These are phyloP conservation scores for Ulvella scutata DNA, from an alignment of 139 green algal genomes.

Conservation along the genomic window DNA sequence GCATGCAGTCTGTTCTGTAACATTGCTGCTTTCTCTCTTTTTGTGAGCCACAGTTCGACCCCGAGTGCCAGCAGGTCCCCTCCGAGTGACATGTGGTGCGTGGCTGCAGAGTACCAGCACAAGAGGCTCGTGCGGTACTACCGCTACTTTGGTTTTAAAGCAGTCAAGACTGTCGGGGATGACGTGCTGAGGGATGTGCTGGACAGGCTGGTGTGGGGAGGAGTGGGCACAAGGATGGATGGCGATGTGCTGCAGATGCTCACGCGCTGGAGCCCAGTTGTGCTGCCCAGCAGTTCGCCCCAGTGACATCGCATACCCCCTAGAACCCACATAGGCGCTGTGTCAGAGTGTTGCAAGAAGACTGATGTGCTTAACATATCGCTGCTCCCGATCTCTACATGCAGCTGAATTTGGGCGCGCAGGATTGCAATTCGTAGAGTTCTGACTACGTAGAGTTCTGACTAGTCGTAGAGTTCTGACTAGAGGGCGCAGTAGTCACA, in stretches of 20 bases:
- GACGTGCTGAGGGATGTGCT: conserved; percentile 25
- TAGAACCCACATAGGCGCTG: too few species aligned
- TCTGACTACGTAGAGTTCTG: too few species aligned
- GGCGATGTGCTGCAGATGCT: conserved; percentile 39
- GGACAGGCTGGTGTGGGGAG: conserved; percentile 64
- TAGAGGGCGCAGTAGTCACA: too few species aligned
- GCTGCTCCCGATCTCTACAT: too few species aligned
- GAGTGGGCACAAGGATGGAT: conserved; percentile 60
- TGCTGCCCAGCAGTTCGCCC: too few species aligned
- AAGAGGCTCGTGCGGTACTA: conserved; percentile 46
- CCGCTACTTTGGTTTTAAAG: conserved; percentile 33
- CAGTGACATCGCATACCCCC: too few species aligned
- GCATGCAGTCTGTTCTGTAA: not conserved
- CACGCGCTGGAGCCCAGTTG: conserved; percentile 25
- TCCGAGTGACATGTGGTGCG: too few species aligned
- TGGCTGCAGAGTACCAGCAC: conserved; percentile 29
- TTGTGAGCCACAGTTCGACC: not conserved
- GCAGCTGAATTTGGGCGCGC: too few species aligned
- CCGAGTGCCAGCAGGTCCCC: not conserved
- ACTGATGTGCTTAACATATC: too few species aligned
- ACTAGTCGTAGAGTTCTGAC: too few species aligned
- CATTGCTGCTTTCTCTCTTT: not conserved
- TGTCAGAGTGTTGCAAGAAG: too few species aligned
- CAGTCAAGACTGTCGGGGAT: conserved; percentile 26
- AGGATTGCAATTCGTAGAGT: too few species aligned